Evolutionary conservation across 108 stramenopile species (phyloP).

Genomic region (Schizochytrium sp.): DNA sequence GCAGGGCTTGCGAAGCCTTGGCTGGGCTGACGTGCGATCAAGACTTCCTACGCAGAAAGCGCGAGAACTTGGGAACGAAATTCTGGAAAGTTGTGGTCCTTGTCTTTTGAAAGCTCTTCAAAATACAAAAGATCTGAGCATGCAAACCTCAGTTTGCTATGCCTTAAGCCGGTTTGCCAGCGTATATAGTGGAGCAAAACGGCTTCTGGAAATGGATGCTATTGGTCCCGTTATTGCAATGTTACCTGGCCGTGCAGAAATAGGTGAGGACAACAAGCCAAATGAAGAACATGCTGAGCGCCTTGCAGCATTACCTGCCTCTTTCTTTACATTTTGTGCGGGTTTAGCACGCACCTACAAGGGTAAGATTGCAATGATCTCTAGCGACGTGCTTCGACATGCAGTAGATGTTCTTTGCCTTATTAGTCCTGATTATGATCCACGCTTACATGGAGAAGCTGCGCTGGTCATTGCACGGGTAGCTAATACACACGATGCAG

Average conservation of each 20-base stretch:
- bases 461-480: constrained; percentile 2
- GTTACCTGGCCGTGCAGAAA: neutral
- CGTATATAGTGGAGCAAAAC: neutral
- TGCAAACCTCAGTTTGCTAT: neutral
- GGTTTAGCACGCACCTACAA: neutral
- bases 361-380: constrained; percentile 31
- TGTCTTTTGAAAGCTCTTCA: neutral
- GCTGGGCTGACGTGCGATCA: neutral
- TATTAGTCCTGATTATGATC: neutral
- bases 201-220: neutral
- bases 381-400: neutral
- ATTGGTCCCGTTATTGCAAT: neutral
- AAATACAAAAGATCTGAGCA: neutral
- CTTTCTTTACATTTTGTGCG: neutral
- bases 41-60: neutral
- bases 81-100: constrained; percentile 4
- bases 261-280: neutral
- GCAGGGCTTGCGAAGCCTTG: neutral
- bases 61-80: neutral
- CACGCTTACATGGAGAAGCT: constrained; percentile 27
- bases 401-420: neutral
- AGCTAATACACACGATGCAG: constrained; percentile 1
- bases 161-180: constrained; percentile 10
- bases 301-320: neutral
- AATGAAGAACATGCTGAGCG: neutral